Base-by-base conservation (phyloP, 2,329 filamentous ascomycete species). In the Fusarium papillatum region DNA sequence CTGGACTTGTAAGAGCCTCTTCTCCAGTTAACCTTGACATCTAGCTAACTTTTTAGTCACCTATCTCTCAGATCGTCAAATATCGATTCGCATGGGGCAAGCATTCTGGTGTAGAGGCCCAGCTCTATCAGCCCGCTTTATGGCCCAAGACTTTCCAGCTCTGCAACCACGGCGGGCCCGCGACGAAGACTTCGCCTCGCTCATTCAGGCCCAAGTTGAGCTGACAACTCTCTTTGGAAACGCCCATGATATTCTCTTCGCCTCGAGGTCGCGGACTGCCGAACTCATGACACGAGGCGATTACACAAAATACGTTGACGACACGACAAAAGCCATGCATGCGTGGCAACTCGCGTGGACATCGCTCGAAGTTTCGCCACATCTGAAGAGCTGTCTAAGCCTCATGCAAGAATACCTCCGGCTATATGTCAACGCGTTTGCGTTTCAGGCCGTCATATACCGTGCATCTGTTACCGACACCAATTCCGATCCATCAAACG, bases 281-380 rank as follows among this genome's bases (percentile, higher is more conserved):
- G 70, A 72, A 39, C 66, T 71, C 8, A 73, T 73, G 71, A 66
- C 57, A 22, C 66, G 68, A 31, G 71, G 69, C 19, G 68, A 73
- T n/a, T 73, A 73, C 61, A 71, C 55, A 24, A 71, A 73, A 53
- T 73, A 73, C 7, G 68, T 71, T 17, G 71, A 73, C 22, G 68
- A 73, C 50, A 66, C 68, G n/a, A 68, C 55, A 34, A 53, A 59
- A 5, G 71, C 69, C 4, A 63, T 73, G 62, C 62, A 64, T 8
- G 68, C 64, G 7, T 71, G 68, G 69, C 60, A 71, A n/a, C 65
- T 66, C 38, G 68, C 64, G 13, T 73, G 65, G 65, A 64, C 22
- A 11, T 60, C 39, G 5, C 46, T 73, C 3, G 68, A 57, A 4
- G 69, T 71, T 8, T 71, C 64, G 2, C 55, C 71, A 7, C 69